Evolutionary conservation across 2,329 filamentous ascomycete species (phyloP).

Genomic region (Knoxdaviesia capensis): DNA sequence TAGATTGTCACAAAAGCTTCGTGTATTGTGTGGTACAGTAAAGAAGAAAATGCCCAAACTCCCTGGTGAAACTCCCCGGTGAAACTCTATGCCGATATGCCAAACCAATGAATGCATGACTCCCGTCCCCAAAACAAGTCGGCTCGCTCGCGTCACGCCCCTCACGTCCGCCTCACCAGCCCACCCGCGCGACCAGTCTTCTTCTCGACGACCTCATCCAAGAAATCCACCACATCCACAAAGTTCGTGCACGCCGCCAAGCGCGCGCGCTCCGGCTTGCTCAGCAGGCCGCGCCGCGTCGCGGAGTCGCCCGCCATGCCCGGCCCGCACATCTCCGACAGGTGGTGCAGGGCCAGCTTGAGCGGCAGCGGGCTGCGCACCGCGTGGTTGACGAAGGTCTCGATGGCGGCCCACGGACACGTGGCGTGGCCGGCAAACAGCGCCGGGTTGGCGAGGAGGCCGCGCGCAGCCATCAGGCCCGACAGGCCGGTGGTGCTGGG

Average conservation of each 20-base stretch:
- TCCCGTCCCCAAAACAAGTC: too few species aligned
- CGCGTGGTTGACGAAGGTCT: slow-evolving; percentile 38
- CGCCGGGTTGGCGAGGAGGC: slow-evolving; percentile 46
- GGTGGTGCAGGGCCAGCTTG: slow-evolving; percentile 43
- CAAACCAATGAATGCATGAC: too few species aligned
- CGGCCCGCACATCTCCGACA: slow-evolving; percentile 44
- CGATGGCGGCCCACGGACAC: slow-evolving; percentile 43
- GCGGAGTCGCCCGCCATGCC: slow-evolving; percentile 32
- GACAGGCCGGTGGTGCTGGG: slow-evolving; percentile 27
- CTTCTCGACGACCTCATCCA: slow-evolving; percentile 28
- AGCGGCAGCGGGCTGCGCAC: slow-evolving; percentile 38
- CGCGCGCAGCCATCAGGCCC: slow-evolving; percentile 52
- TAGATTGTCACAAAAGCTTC: too few species aligned
- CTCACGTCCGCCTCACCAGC: too few species aligned
- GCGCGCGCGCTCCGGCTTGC: slow-evolving; percentile 30
- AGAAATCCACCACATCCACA: slow-evolving; percentile 37
- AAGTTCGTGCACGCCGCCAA: slow-evolving; percentile 30
- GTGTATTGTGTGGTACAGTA: too few species aligned
- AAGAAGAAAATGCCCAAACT: too few species aligned
- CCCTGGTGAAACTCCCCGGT: too few species aligned
- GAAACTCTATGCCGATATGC: too few species aligned
- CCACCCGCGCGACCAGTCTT: background rate
- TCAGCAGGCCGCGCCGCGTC: slow-evolving; percentile 20
- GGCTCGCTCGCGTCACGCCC: too few species aligned
- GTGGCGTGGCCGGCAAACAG: slow-evolving; percentile 35